phyloP scores from a whole-genome alignment of 225 moss, liverwort and hornwort genomes.

The Anthoceros angustus region DNA sequence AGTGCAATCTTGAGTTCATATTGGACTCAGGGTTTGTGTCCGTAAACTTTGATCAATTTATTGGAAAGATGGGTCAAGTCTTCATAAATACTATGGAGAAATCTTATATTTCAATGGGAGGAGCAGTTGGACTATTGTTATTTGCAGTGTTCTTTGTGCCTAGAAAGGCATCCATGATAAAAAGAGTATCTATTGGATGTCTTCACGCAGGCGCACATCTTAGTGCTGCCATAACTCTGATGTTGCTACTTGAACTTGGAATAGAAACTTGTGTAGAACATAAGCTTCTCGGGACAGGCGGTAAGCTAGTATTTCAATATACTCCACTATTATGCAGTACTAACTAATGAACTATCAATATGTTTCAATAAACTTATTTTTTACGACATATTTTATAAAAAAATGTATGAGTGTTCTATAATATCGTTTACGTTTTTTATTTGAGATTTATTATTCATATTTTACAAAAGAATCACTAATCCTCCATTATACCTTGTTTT shows the following conservation, averaged over 20 bases:
- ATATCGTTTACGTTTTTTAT: too few relatives aligned
- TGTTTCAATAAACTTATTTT: not conserved
- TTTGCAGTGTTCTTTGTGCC: slow-evolving; percentile 71
- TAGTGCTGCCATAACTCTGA: slow-evolving; percentile 71
- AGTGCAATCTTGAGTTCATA: slow-evolving; percentile 81
- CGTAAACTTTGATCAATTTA: slow-evolving; percentile 63
- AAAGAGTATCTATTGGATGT: slow-evolving; percentile 70
- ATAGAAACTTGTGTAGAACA: slow-evolving; percentile 87
- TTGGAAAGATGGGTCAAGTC: slow-evolving; percentile 66
- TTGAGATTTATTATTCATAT: too few relatives aligned
- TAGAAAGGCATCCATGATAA: slow-evolving; percentile 76
- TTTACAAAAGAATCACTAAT: too few relatives aligned
- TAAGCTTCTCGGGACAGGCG: slow-evolving; percentile 79
- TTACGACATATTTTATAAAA: not conserved
- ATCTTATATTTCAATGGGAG: slow-evolving; percentile 76
- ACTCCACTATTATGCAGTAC: not conserved
- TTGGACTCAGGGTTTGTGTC: slow-evolving; percentile 63
- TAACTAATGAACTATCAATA: not conserved
- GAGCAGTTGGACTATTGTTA: slow-evolving; percentile 38
- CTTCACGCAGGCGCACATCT: slow-evolving; percentile 84
- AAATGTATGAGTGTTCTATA: too few relatives aligned
- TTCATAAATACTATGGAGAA: slow-evolving; percentile 88
- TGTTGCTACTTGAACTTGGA: slow-evolving; percentile 84
- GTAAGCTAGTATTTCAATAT: slow-evolving; percentile 14
- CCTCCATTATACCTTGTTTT: not conserved